Evolutionary conservation across 2,329 filamentous ascomycete species (phyloP).

Genomic region (Clonostachys sp.): DNA sequence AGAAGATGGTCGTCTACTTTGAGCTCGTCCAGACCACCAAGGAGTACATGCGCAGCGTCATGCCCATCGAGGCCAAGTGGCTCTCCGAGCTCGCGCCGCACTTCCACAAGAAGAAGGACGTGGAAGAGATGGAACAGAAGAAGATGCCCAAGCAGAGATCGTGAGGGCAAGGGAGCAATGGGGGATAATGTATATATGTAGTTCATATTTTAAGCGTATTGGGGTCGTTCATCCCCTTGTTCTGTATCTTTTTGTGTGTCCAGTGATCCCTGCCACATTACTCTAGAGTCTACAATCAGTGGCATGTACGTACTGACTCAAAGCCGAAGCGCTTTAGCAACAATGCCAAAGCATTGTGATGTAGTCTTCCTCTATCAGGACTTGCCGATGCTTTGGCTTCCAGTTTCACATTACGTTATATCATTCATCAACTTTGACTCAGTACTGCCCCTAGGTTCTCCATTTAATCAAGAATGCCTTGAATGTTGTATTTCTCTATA

Average conservation of each 20-base stretch:
- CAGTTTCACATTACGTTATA: too few species aligned
- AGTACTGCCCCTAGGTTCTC: too few species aligned
- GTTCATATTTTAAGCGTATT: slow-evolving; percentile 16
- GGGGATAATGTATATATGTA: slow-evolving; percentile 13
- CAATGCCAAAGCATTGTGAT: too few species aligned
- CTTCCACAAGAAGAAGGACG: slow-evolving; percentile 87
- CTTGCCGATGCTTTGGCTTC: too few species aligned
- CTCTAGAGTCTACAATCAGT: too few species aligned
- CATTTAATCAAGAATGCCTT: too few species aligned
- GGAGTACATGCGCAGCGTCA: slow-evolving; percentile 87
- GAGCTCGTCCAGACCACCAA: slow-evolving; percentile 79
- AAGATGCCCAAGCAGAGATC: slow-evolving; percentile 41
- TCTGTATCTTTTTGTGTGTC: not conserved
- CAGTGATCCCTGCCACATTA: slow-evolving; percentile 1
- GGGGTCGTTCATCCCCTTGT: slow-evolving; percentile 14
- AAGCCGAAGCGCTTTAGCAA: too few species aligned
- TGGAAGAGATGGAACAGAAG: slow-evolving; percentile 77
- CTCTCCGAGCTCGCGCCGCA: slow-evolving; percentile 87
- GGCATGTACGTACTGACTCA: too few species aligned
- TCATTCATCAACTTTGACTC: too few species aligned
- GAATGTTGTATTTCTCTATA: too few species aligned
- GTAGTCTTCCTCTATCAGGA: too few species aligned
- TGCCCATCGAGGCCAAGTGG: slow-evolving; percentile 83
- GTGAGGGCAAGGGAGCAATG: slow-evolving; percentile 7
- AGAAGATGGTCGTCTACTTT: slow-evolving; percentile 83